A percentile compares a stretch with the other conserved stretches of the same genome.
phyloP scores from a whole-genome alignment of 345 rosid genomes.

The Rhodomyrtus tomentosa region DNA sequence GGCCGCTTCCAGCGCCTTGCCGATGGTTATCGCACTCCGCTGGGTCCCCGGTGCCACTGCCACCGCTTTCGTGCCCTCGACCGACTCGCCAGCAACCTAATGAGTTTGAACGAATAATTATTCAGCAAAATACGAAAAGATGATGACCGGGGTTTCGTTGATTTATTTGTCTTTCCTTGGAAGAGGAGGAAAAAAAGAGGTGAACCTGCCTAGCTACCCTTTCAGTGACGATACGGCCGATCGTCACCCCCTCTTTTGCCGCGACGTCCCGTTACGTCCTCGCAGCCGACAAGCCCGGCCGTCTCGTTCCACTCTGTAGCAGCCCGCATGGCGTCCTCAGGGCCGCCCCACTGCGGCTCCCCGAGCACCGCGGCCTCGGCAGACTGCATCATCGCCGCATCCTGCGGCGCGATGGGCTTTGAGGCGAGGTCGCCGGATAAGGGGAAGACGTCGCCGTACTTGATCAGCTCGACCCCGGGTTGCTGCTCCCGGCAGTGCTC shows the following conservation, averaged over 20 bases:
- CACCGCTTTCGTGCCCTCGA: not conserved
- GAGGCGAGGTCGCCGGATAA: slow-evolving; percentile 18
- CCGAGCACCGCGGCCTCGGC: slow-evolving; percentile 14
- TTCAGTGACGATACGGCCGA: slow-evolving; percentile 9
- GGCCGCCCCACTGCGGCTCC: slow-evolving; percentile 6
- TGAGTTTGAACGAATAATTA: not conserved
- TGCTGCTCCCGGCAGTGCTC: not conserved
- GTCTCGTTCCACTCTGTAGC: slow-evolving; percentile 11
- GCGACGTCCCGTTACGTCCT: not conserved
- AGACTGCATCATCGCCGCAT: slow-evolving; percentile 18
- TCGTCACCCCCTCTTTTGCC: not conserved
- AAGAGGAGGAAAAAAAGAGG: not conserved
- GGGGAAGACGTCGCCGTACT: slow-evolving; percentile 19
- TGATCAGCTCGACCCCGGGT: slow-evolving; percentile 6
- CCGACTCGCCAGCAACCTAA: slow-evolving; percentile 12
- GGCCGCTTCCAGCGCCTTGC: slow-evolving; percentile 14
- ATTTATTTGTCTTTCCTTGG: not conserved
- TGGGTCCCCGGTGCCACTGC: not conserved
- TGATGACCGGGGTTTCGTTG: not conserved
- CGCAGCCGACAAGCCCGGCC: slow-evolving; percentile 10
- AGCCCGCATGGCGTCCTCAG: slow-evolving; percentile 4
- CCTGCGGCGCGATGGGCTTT: slow-evolving; percentile 14
- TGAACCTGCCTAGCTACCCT: slow-evolving; percentile 16
- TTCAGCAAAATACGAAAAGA: not conserved
- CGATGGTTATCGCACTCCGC: slow-evolving; percentile 1